Conservation (phyloP, 2,329 filamentous ascomycete species). For the Gyromitra esculenta region DNA sequence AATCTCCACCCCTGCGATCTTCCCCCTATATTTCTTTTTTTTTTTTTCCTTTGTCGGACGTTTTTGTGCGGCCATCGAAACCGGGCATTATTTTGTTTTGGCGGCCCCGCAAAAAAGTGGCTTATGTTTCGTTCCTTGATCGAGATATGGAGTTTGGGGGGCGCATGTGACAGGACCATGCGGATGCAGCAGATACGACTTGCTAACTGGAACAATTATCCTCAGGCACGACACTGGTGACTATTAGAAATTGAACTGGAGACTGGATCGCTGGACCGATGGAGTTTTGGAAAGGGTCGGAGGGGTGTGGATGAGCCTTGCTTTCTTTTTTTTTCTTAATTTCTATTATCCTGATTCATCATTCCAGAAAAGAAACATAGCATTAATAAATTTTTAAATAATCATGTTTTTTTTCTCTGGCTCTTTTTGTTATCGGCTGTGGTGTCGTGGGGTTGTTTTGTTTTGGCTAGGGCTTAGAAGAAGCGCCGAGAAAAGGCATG, state of each 20-base stretch:
- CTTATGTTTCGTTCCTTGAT: conserved; percentile 30
- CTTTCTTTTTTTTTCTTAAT: conserved; percentile 3
- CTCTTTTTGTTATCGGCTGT: background rate
- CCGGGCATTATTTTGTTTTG: conserved; percentile 24
- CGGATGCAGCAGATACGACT: conserved; percentile 11
- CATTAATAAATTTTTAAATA: conserved; percentile 17
- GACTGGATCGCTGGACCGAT: conserved; percentile 14
- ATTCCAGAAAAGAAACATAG: conserved; percentile 9
- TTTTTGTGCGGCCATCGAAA: conserved; percentile 10
- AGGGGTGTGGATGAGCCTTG: conserved; percentile 30
- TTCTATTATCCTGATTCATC: background rate
- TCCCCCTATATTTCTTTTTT: background rate
- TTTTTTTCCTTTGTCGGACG: background rate
- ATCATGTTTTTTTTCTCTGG: background rate
- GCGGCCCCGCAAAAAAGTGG: conserved; percentile 32
- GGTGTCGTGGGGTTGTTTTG: conserved; percentile 18
- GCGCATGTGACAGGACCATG: conserved; percentile 40
- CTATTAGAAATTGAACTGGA: conserved; percentile 1
- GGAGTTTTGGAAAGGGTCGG: background rate
- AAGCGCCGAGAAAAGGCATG: conserved; percentile 23
- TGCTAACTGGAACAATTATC: conserved; percentile 23
- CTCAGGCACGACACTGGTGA: conserved; percentile 44
- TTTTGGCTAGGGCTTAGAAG: conserved; percentile 29
- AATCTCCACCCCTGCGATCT: background rate
- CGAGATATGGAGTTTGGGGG: background rate